Evolutionary conservation across 2,329 filamentous ascomycete species (phyloP).

Genomic region (Apiospora phragmitis): DNA sequence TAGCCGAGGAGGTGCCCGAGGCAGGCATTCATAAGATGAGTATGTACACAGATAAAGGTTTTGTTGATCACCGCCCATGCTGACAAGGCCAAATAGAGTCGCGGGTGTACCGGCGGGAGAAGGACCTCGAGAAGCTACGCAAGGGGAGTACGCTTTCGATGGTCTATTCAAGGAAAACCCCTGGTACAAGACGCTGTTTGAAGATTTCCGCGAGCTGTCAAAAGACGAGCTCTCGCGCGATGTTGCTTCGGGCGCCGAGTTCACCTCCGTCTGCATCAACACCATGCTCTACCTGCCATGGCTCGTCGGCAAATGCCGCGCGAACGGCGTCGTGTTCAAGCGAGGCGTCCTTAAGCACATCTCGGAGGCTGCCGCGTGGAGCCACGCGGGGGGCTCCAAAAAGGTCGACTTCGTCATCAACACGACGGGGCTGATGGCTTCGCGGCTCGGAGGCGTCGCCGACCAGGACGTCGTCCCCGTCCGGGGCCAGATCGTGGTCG

Average conservation of each 20-base stretch:
- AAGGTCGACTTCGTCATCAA: conserved; percentile 75
- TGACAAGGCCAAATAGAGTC: conserved; percentile 37
- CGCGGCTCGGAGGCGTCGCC: conserved; percentile 76
- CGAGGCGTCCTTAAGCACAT: conserved; percentile 70
- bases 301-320: conserved; percentile 77
- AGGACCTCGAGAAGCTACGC: conserved; percentile 51
- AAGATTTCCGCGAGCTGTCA: conserved; percentile 67
- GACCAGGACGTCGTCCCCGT: conserved; percentile 73
- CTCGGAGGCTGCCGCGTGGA: conserved; percentile 62
- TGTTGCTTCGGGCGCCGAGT: conserved; percentile 71
- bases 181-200: conserved; percentile 73
- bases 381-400: conserved; percentile 52
- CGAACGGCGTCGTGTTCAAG: conserved; percentile 68
- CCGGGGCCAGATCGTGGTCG: conserved; percentile 81
- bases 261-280: conserved; percentile 90
- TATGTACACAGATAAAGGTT: conserved; percentile 15
- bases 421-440: conserved; percentile 77
- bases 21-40: conserved; percentile 35
- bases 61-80: neutral
- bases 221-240: conserved; percentile 60
- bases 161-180: conserved; percentile 67
- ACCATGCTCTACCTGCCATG: conserved; percentile 84
- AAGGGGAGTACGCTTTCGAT: conserved; percentile 57
- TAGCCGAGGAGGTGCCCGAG: conserved; percentile 33
- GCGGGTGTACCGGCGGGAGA: conserved; percentile 55